Conservation (phyloP, 1,284 basidiomycete species). For the Rhizoctonia solani region DNA sequence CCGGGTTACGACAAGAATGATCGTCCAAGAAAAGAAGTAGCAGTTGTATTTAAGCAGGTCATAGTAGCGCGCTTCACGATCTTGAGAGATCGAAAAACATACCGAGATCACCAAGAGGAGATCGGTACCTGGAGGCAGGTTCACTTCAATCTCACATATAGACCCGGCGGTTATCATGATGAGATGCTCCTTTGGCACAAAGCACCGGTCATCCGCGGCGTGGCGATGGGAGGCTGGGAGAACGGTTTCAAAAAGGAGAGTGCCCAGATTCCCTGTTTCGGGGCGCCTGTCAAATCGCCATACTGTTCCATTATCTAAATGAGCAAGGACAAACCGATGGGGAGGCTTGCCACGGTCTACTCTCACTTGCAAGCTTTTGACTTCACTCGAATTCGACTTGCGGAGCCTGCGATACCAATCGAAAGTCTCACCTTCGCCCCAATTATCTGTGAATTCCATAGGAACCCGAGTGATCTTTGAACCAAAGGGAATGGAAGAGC, state of each 20-base stretch:
- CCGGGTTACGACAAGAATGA: background rate
- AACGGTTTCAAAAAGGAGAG: background rate
- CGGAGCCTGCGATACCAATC: background rate
- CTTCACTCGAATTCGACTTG: background rate
- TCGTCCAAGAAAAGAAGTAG: constrained; percentile 24
- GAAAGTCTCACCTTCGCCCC: background rate
- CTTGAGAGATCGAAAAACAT: background rate
- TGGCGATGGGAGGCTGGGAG: background rate
- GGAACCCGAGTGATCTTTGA: background rate
- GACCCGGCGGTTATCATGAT: background rate
- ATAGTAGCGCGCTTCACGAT: background rate
- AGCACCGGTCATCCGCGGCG: background rate
- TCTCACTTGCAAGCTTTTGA: background rate
- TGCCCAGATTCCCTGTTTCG: background rate
- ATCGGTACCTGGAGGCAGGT: background rate
- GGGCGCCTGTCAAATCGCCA: constrained; percentile 9
- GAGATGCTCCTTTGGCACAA: background rate
- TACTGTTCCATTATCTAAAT: background rate
- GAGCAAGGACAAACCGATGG: background rate
- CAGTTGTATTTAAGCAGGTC: constrained; percentile 6
- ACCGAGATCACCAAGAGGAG: background rate
- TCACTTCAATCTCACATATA: background rate
- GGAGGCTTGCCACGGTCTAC: background rate
- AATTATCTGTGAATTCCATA: background rate
- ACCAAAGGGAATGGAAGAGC: background rate